Base-by-base conservation (phyloP, 441 rosid genomes). In the Eruca vesicaria region DNA sequence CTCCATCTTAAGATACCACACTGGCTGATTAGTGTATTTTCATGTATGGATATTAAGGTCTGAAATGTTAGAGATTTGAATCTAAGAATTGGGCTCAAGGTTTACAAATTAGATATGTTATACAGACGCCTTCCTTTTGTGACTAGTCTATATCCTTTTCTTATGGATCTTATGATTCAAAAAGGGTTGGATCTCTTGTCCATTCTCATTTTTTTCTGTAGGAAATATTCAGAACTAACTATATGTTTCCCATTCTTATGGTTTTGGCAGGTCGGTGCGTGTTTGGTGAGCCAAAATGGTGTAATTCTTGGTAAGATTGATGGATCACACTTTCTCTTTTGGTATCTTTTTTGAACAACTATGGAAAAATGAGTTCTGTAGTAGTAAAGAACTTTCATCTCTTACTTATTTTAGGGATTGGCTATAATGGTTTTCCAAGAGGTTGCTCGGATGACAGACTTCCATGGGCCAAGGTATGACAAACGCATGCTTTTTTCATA, bases 341-440 rank as follows among this genome's bases (percentile, higher is more conserved):
- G 29, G 57, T 45, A 52, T 48, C 11, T 71, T 48, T 64, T 57
- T 57, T 33, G n/a, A 11, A 55, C 57, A 9, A 8, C 66, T 53
- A 7, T 59, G 9, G 28, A 9, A 68, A n/a, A 9, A 3, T 63
- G 66, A 14, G 3, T 48, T 50, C 10, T 68, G 19, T 67, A 33
- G 32, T 2, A 21, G 38, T 52, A 12, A 18, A 50, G 0, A 21
- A 56, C 12, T 56, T 52, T 67, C 15, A 19, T 28, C 31, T 71
- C 7, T 29, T 19, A 62, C 10, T 33, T n/a, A 45, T 74, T 38
- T 75, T 72, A 92, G 98, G 98, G 74, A 95, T 95, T 71, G 99
- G 99, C 73, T 95, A 95, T 77, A 95, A 92, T 84, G 99, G 99
- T 63, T 92, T 95, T 89, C 98, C 98, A 33, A 87, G 99, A 85